phyloP scores from a whole-genome alignment of 441 rosid genomes.

The Erysimum cheiri region DNA sequence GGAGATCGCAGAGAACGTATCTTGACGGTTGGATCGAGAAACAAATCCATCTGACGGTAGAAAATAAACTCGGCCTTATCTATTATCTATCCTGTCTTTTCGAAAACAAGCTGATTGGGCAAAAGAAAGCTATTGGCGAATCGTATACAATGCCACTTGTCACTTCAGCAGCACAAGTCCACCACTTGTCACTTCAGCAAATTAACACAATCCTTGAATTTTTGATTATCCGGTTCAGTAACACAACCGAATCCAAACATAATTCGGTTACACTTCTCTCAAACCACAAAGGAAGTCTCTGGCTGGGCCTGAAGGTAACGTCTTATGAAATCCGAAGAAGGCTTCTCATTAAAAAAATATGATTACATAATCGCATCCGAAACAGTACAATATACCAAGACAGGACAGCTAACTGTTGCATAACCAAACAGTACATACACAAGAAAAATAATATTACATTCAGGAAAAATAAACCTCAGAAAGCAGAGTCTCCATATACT shows the following conservation, averaged over 20 bases:
- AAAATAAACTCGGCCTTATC: constrained; percentile 60
- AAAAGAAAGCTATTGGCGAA: constrained; percentile 16
- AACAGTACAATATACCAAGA: constrained; percentile 29
- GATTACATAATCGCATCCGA: constrained; percentile 31
- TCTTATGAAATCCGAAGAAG: constrained; percentile 14
- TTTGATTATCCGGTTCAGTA: constrained; percentile 15
- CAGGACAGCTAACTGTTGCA: constrained; percentile 27
- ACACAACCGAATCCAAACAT: not conserved
- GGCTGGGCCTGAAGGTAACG: constrained; percentile 4
- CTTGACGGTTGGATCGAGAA: constrained; percentile 57
- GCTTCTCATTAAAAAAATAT: constrained; percentile 29
- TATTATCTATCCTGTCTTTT: constrained; percentile 50
- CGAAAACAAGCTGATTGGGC: constrained; percentile 41
- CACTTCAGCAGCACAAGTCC: constrained; percentile 28
- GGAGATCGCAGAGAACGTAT: constrained; percentile 47
- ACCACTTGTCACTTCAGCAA: not conserved
- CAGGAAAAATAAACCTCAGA: constrained; percentile 23
- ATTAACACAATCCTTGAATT: not conserved
- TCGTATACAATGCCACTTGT: constrained; percentile 33
- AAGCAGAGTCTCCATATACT: constrained; percentile 20
- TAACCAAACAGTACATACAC: constrained; percentile 36
- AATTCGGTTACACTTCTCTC: not conserved
- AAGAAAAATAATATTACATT: constrained; percentile 12
- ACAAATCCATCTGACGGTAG: constrained; percentile 81
- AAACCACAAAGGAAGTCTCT: constrained; percentile 22